Evolutionary conservation across 2,329 filamentous ascomycete species (phyloP), one percentile per base, ranked within the genome.

Genomic region (Cladosporium sp.): DNA sequence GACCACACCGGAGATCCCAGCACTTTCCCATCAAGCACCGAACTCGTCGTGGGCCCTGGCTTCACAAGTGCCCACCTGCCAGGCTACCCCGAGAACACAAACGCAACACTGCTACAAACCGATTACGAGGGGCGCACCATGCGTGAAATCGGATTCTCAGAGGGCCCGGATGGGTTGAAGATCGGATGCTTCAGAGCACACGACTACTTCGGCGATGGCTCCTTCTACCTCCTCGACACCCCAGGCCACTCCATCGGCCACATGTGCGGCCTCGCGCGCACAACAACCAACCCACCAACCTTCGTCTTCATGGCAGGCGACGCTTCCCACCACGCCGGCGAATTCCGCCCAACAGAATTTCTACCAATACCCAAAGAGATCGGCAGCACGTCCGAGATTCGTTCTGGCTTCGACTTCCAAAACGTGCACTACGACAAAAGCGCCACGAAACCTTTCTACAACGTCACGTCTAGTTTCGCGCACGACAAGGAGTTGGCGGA

Each of bases 141-240:
- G 1, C 68, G 70, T 5, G 77, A 79, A 64, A 70, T 79, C 10
- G 63, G 70, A 48, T 76, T 81, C 39, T 66, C 73, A n/a, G 74
- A 76, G 48, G 70, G 75, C 49, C 67, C 73, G n/a, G 74, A 76
- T 49, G 70, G 75, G 51, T 67, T 81, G 3, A 77, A 79, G 65
- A 80, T 84, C 23, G 82, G 81, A 1, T 71, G 77, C 10, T 84
- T 84, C 70, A 69, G 76, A 34, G 82, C 83, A 1, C 74, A 77
- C 28, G 85, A 88, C 70, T 86, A 81, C 70, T 87, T 86, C 64
- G 80, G 80, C 3, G 85, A 88, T 70, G 85, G 84, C 0, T 80
- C 76, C 25, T 85, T 88, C 68, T 86, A 86, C 70, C 76, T 87
- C 1, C 76, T 87, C 30, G 76, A 84, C 67, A 79, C 80, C 3